Evolutionary conservation across 805 yeast genomes (phyloP).

Genomic region (Saccharomycopsis amapae): DNA sequence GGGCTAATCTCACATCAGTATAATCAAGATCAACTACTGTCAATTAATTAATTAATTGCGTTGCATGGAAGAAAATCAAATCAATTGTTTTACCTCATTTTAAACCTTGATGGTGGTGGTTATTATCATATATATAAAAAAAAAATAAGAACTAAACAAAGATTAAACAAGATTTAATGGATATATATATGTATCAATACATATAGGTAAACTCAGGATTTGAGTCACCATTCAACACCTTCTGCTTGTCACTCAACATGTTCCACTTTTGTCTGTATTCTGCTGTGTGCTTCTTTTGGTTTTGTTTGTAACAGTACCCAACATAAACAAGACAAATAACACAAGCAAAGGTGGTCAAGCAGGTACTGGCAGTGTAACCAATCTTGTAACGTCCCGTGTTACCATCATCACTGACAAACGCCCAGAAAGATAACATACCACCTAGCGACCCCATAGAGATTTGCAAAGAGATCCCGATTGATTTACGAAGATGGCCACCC

Average conservation of each 20-base stretch:
- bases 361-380: constrained; percentile 40
- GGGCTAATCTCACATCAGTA: too few species aligned
- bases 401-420: constrained; percentile 47
- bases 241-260: constrained; percentile 27
- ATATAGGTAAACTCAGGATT: constrained; percentile 3
- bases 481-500: constrained; percentile 50
- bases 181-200: too few species aligned
- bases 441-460: constrained; percentile 69
- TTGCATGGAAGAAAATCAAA: too few species aligned
- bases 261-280: constrained; percentile 28
- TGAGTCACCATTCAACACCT: constrained; percentile 31
- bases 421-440: constrained; percentile 54
- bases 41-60: too few species aligned
- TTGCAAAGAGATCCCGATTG: constrained; percentile 51
- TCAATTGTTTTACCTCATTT: too few species aligned
- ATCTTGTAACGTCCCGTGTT: constrained; percentile 20
- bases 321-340: constrained; percentile 31
- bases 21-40: too few species aligned
- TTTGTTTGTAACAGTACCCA: background rate
- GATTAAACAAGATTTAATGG: too few species aligned
- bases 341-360: constrained; percentile 29
- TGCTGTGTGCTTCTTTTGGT: constrained; percentile 20
- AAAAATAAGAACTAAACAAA: too few species aligned
- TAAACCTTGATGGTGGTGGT: too few species aligned
- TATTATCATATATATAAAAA: too few species aligned